Conservation (phyloP, 331 rosid genomes). For the Saraca asoca region DNA sequence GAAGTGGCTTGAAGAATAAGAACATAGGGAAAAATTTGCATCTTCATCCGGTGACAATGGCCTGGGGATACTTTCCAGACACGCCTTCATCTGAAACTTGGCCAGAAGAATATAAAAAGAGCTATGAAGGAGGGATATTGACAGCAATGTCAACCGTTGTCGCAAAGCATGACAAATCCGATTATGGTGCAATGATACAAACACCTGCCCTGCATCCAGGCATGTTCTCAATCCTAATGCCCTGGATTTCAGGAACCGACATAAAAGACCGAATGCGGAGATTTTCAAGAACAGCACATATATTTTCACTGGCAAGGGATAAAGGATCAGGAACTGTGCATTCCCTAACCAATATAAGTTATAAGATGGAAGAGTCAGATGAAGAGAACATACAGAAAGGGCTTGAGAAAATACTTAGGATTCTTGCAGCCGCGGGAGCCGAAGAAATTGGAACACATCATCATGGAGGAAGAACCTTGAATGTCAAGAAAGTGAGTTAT, state of each 20-base stretch:
- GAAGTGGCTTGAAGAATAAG: conserved; percentile 61
- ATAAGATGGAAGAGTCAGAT: conserved; percentile 45
- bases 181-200: conserved; percentile 75
- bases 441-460: conserved; percentile 88
- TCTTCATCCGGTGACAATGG: conserved; percentile 82
- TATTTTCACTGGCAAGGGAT: conserved; percentile 82
- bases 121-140: conserved; percentile 91
- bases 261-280: conserved; percentile 63
- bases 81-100: conserved; percentile 39
- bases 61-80: conserved; percentile 86
- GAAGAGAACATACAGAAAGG: conserved; percentile 61
- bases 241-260: conserved; percentile 73
- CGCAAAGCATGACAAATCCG: conserved; percentile 56
- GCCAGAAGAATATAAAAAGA: conserved; percentile 61
- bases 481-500: conserved; percentile 52
- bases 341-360: conserved; percentile 44
- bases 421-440: conserved; percentile 84
- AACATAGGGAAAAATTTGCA: conserved; percentile 75
- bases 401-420: conserved; percentile 64
- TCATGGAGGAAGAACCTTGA: conserved; percentile 51
- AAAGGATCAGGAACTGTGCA: conserved; percentile 59
- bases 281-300: conserved; percentile 73
- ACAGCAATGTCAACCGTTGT: conserved; percentile 77
- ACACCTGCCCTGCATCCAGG: conserved; percentile 92
- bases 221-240: conserved; percentile 71